Evolutionary conservation across 495 filamentous ascomycete species (phyloP), one percentile per base, ranked within the genome.

Genomic region (Xylaria bambusicola): DNA sequence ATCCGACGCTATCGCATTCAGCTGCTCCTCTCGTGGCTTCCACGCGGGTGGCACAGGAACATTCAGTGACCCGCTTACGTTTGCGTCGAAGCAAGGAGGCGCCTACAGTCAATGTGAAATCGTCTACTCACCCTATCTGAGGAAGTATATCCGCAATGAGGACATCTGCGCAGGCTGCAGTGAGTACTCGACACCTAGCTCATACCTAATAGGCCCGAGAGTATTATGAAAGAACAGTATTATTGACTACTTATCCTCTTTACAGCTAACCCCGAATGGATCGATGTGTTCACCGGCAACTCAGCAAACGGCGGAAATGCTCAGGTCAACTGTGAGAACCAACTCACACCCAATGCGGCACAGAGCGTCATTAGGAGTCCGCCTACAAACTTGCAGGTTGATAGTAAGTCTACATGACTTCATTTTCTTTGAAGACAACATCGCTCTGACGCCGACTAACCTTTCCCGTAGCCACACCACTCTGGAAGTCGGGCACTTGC

Each of bases 61-160:
- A 2, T 79, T 71, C 58, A 57, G 57, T 35, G 71, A 82, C 60
- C 78, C 78, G 7, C 41, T 82, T 26, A 80, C 79, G 9, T 76
- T 80, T 35, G 79, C 78, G 20, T 73, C 72, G 9, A 74, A 73
- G 15, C 52, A 62, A 0, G 49, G 49, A 1, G 71, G 73, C 41
- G 76, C 77, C 31, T 76, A 74, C 54, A 62, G 66, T 2, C 41
- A 64, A 29, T 82, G 79, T 63, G 79, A 80, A 44, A 67, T 79
- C 46, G 66, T 82, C 62, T 82, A 81, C 48, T 52, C 69, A 3
- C 76, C 75, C 0, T 74, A 74, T 31, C 52, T 79, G 46, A 69
- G 68, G 31, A 81, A 80, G 58, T 80, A 80, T 55, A 68, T 76
- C n/a, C 54, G 58, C 15, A 62, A 58, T 26, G 62, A 67, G 50